Evolutionary conservation across 2,329 filamentous ascomycete species (phyloP).

Genomic region (Arthrocladium fulminans): DNA sequence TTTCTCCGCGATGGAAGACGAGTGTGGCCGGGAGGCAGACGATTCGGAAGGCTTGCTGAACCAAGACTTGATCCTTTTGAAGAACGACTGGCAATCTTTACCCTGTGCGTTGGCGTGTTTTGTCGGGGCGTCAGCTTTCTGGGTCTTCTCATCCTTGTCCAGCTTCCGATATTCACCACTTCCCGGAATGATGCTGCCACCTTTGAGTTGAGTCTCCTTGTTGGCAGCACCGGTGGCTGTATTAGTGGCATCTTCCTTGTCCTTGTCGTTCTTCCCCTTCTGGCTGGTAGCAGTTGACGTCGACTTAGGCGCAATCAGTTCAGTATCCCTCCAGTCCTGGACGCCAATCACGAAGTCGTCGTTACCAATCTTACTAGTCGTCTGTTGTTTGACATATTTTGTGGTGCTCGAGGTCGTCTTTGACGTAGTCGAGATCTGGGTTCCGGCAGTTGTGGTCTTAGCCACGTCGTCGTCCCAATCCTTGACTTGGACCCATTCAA

Average conservation of each 20-base stretch:
- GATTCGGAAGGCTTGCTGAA: constrained; percentile 12
- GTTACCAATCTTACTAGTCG: constrained; percentile 25
- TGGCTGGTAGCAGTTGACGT: constrained; percentile 14
- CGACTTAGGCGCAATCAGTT: constrained; percentile 47
- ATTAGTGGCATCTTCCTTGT: constrained; percentile 21
- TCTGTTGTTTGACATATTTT: constrained; percentile 23
- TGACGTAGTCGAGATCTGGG: constrained; percentile 18
- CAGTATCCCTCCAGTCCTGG: constrained; percentile 77
- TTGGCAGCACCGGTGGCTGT: constrained; percentile 16
- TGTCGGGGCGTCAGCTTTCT: constrained; percentile 8
- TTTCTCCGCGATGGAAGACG: constrained; percentile 8
- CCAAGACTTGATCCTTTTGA: constrained; percentile 12
- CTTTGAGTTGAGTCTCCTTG: constrained; percentile 40
- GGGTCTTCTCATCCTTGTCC: constrained; percentile 1
- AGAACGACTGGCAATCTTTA: constrained; percentile 1
- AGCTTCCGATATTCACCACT: constrained; percentile 56
- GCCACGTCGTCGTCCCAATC: constrained; percentile 52
- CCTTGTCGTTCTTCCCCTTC: constrained; percentile 13
- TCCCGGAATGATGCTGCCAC: constrained; percentile 61
- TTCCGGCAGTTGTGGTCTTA: constrained; percentile 13
- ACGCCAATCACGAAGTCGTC: constrained; percentile 74
- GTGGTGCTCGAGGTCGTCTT: constrained; percentile 13
- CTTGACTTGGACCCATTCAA: constrained; percentile 63
- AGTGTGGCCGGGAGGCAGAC: neutral
- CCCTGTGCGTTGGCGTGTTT: neutral